Percentiles rank a stretch among this genome's conserved stretches.
These are phyloP conservation scores for Boletus vinaceobasis DNA, from an alignment of 768 basidiomycete species.

Conservation along the genomic window DNA sequence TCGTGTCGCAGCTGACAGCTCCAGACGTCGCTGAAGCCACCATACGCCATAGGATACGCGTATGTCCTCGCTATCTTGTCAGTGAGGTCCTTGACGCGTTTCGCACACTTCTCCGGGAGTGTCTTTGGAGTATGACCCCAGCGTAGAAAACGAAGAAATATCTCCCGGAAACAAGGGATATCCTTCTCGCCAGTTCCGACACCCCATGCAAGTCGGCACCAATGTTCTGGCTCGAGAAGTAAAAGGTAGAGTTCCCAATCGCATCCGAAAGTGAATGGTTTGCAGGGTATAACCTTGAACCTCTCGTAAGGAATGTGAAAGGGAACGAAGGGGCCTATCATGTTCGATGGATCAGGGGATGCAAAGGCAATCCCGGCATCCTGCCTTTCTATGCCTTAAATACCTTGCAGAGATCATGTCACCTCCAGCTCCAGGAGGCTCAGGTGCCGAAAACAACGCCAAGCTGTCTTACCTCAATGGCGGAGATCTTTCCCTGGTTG, in stretches of 20 bases:
- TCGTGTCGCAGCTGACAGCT: slow-evolving; percentile 8
- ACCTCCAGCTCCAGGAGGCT: background rate
- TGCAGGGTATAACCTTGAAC: background rate
- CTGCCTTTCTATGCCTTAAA: background rate
- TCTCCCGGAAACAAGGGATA: background rate
- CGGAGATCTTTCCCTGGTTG: background rate
- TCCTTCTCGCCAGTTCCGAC: slow-evolving; percentile 2
- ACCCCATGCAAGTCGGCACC: background rate
- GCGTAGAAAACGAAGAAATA: background rate
- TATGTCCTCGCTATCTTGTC: slow-evolving; percentile 7
- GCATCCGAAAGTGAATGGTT: no score
- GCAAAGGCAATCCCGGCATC: background rate
- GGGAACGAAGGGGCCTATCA: background rate
- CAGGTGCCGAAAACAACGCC: background rate
- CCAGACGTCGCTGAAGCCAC: slow-evolving; percentile 33
- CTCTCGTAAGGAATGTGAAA: background rate
- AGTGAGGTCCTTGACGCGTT: slow-evolving; percentile 15
- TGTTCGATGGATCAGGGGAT: background rate
- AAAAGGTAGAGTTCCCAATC: no score
- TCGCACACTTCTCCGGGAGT: background rate
- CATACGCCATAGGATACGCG: slow-evolving; percentile 23
- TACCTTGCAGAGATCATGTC: background rate
- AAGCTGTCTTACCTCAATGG: background rate
- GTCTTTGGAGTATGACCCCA: background rate
- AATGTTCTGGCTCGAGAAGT: no score